Evolutionary conservation across 768 basidiomycete genomes (phyloP), one percentile per base, ranked within the genome.

Genomic region (Clitopilus hobsonii): DNA sequence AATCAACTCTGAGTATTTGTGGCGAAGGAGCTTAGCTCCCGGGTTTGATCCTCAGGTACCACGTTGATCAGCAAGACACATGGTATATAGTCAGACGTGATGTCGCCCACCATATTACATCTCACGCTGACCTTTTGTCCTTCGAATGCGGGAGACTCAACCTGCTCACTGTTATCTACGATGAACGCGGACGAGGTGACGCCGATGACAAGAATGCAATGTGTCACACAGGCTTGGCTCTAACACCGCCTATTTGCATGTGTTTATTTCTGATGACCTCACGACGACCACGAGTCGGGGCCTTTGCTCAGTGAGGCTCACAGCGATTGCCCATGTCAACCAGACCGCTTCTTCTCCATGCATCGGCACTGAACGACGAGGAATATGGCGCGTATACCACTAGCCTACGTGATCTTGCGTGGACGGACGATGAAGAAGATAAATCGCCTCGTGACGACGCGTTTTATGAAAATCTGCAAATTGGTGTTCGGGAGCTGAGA

Each of bases 331-430:
- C 41, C 41, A 45, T 45, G 41, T 45, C 41, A 45, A 45, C 41
- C 16, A 79, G 89, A 51, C 81, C 78, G 38, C 77, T 90, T 23
- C 77, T 72, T 20, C 78, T 91, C 5, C 89, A 92, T 59, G 74
- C 82, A 18, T 91, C 90, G 29, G 89, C 89, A 0, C 83, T 91
- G 56, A 89, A 78, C 60, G 82, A 91, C 67, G 70, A 74, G 16
- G 89, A 91, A 67, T 91, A 90, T 66, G 67, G 72, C 13, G 65
- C 85, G 20, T 91, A 88, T 70, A 89, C 86, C 0, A 56, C 77
- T 1, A 81, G 82, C 32, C 71, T 91, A 38, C 65, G 66, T 49
- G 86, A 85, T 56, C 73, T 87, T 38, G 69, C 74, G 0, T 61
- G 72, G 38, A 56, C 69, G 8, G 72, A 73, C 57, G 65, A 67